These are phyloP conservation scores for Debaryomycetaceae sp. DNA, from an alignment of 1,139 yeast genomes.

Conservation along the genomic window DNA sequence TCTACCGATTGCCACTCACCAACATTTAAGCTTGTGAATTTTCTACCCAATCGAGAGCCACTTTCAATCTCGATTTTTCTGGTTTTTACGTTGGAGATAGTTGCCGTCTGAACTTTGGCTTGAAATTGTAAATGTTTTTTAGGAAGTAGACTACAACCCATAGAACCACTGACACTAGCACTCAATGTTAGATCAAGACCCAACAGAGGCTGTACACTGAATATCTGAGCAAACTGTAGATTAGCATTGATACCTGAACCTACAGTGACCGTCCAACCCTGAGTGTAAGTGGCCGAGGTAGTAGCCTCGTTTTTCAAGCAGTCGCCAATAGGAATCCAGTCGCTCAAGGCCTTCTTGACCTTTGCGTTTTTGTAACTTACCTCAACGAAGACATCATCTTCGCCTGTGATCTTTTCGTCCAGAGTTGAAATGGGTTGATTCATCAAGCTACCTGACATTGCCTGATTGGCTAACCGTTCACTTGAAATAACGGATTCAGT, in stretches of 20 bases:
- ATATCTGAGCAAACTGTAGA: slow-evolving; percentile 13
- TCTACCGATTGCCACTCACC: slow-evolving; percentile 18
- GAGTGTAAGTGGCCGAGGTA: slow-evolving; percentile 16
- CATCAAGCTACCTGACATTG: slow-evolving; percentile 6
- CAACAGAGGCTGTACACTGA: slow-evolving; percentile 13
- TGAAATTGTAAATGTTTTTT: slow-evolving; percentile 22
- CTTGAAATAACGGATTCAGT: slow-evolving; percentile 16
- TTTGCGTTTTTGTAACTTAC: slow-evolving; percentile 13
- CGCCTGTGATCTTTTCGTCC: neutral
- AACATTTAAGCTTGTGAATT: slow-evolving; percentile 6
- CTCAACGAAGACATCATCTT: slow-evolving; percentile 8
- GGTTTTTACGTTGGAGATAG: slow-evolving; percentile 13
- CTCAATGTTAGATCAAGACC: slow-evolving; percentile 10
- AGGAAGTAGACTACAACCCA: slow-evolving; percentile 18
- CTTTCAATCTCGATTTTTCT: slow-evolving; percentile 13
- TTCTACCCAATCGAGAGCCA: slow-evolving; percentile 6
- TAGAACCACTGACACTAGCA: slow-evolving; percentile 15
- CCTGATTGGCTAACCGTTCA: slow-evolving; percentile 10
- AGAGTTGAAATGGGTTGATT: slow-evolving; percentile 2
- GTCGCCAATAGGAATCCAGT: slow-evolving; percentile 10
- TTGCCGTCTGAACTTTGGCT: slow-evolving; percentile 11
- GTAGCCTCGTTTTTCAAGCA: slow-evolving; percentile 9
- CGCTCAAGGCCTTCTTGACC: slow-evolving; percentile 4
- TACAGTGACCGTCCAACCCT: slow-evolving; percentile 19
- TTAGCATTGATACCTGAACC: slow-evolving; percentile 13